Conservation (phyloP, 306 rosid genomes). For the Chamaecrista fasciculata region DNA sequence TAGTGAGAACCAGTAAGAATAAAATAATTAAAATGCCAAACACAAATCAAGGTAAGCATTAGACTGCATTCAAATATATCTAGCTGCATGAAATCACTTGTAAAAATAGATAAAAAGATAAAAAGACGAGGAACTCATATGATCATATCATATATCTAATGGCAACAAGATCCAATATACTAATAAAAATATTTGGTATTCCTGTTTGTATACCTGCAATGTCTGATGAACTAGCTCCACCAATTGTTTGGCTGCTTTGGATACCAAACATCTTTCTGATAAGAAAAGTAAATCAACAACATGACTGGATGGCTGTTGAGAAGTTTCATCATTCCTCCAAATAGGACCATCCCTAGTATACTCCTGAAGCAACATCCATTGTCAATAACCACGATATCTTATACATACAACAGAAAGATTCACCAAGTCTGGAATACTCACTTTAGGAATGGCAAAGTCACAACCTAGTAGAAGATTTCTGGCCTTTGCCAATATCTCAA, state of each 20-base stretch:
- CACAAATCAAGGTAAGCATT: background rate
- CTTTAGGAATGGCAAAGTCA: constrained; percentile 76
- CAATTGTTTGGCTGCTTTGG: constrained; percentile 75
- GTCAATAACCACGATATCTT: constrained; percentile 29
- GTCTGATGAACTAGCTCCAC: constrained; percentile 90
- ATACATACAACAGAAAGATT: constrained; percentile 21
- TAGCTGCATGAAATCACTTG: constrained; percentile 14
- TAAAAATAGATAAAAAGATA: background rate
- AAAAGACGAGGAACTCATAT: too few relatives aligned
- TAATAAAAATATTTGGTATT: constrained; percentile 4
- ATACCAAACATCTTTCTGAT: constrained; percentile 80
- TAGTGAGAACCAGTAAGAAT: constrained; percentile 17
- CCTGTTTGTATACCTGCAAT: constrained; percentile 52
- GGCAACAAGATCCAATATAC: background rate
- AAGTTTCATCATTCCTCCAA: constrained; percentile 43
- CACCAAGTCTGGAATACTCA: constrained; percentile 38
- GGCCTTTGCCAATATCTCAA: constrained; percentile 82
- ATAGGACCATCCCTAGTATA: constrained; percentile 46
- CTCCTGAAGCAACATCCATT: constrained; percentile 46
- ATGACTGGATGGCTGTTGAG: constrained; percentile 46
- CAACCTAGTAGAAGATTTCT: constrained; percentile 75
- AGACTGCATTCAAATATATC: constrained; percentile 25
- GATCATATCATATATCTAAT: background rate
- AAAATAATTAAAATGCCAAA: background rate
- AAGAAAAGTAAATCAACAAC: constrained; percentile 72